A percentile compares a stretch with the other conserved stretches of the same genome.
Evolutionary conservation across 164 flowering plant species (phyloP).

Genomic region (Buxus sempervirens): DNA sequence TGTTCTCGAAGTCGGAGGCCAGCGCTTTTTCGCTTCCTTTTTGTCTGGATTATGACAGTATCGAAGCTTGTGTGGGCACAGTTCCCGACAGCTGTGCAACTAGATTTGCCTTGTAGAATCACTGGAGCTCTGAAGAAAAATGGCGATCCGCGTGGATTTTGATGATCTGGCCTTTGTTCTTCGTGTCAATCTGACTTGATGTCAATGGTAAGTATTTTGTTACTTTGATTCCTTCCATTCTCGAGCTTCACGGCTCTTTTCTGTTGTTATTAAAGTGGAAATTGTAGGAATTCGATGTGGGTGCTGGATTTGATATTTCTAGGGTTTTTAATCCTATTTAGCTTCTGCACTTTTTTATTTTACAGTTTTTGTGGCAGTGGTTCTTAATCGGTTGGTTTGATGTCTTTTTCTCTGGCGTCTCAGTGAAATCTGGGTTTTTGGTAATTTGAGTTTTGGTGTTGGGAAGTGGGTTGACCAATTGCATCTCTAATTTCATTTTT

Average conservation of each 20-base stretch:
- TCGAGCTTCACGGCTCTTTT: background rate
- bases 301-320: background rate
- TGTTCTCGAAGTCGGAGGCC: no score
- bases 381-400: constrained; percentile 5
- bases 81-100: background rate
- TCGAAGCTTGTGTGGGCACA: background rate
- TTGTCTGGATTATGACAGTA: background rate
- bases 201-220: constrained; percentile 6
- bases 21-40: no score
- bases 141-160: constrained; percentile 7
- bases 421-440: constrained; percentile 5
- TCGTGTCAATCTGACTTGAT: background rate
- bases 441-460: constrained; percentile 13
- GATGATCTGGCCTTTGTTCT: constrained; percentile 7
- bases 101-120: background rate
- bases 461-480: no score
- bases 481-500: no score
- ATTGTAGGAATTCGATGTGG: background rate
- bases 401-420: background rate
- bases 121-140: background rate
- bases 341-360: no score
- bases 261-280: background rate
- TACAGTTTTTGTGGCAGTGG: background rate
- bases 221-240: constrained; percentile 3
- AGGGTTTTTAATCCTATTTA: background rate